A percentile compares a stretch with the other conserved stretches of the same genome.
Evolutionary conservation across 345 rosid species (phyloP).

Genomic region (Hypericum perforatum): DNA sequence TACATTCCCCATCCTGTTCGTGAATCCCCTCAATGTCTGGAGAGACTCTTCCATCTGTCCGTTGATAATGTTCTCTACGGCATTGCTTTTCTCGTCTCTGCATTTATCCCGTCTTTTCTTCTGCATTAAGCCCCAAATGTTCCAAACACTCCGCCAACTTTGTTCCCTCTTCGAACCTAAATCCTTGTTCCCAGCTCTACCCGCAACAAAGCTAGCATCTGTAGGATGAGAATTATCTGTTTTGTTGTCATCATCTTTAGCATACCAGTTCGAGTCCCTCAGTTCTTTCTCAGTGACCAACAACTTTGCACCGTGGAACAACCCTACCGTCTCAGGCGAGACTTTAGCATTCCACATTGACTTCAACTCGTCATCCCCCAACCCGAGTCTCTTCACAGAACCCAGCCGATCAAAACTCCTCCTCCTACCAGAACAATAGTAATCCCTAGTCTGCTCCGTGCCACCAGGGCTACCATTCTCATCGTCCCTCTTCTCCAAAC

Average conservation of each 20-base stretch:
- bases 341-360: slow-evolving; percentile 22
- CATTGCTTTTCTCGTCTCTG: slow-evolving; percentile 24
- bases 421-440: slow-evolving; percentile 13
- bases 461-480: slow-evolving; percentile 25
- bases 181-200: slow-evolving; percentile 8
- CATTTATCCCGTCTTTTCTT: slow-evolving; percentile 15
- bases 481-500: slow-evolving; percentile 6
- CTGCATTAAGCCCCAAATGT: slow-evolving; percentile 22
- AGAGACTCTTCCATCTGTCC: slow-evolving; percentile 38
- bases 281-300: slow-evolving; percentile 48
- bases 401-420: slow-evolving; percentile 23
- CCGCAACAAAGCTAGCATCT: slow-evolving; percentile 13
- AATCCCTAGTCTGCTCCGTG: slow-evolving; percentile 22
- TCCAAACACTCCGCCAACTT: slow-evolving; percentile 14
- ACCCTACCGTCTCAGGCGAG: slow-evolving; percentile 36
- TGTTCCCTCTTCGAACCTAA: slow-evolving; percentile 15
- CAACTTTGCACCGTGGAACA: slow-evolving; percentile 40
- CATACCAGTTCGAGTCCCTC: slow-evolving; percentile 35
- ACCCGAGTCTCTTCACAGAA: slow-evolving; percentile 12
- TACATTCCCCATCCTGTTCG: slow-evolving; percentile 29
- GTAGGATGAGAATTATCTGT: slow-evolving; percentile 7
- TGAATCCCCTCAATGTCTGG: slow-evolving; percentile 34
- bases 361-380: slow-evolving; percentile 25
- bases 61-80: slow-evolving; percentile 28
- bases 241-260: slow-evolving; percentile 11